Conservation (phyloP, 1,139 yeast genomes). For the Geotrichum bryndzae region DNA sequence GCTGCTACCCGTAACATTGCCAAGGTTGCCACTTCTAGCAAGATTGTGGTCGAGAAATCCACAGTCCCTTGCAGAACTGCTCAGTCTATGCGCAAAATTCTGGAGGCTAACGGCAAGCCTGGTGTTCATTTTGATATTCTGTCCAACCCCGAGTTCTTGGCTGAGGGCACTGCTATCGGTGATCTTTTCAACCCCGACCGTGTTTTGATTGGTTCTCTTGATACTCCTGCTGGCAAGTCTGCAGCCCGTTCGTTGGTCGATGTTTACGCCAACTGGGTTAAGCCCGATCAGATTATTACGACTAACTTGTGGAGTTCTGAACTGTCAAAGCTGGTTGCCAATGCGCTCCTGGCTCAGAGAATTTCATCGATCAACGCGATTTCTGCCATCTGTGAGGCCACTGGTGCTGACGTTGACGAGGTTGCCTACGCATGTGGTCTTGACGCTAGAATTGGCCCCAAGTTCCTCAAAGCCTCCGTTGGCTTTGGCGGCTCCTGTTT, state of each 20-base stretch:
- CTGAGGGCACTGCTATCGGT: slow-evolving; percentile 29
- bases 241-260: slow-evolving; percentile 29
- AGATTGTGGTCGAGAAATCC: slow-evolving; percentile 30
- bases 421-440: slow-evolving; percentile 31
- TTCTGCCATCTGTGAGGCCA: slow-evolving; percentile 30
- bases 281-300: slow-evolving; percentile 27
- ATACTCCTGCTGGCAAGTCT: slow-evolving; percentile 24
- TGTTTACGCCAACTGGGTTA: slow-evolving; percentile 30
- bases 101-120: slow-evolving; percentile 29
- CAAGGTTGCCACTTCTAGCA: slow-evolving; percentile 27
- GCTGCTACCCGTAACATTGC: slow-evolving; percentile 31
- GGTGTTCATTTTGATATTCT: slow-evolving; percentile 28
- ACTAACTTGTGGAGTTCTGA: slow-evolving; percentile 31
- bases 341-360: slow-evolving; percentile 30
- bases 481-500: slow-evolving; percentile 31
- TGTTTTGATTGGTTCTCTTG: slow-evolving; percentile 29
- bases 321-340: slow-evolving; percentile 31
- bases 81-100: slow-evolving; percentile 27
- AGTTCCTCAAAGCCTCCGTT: slow-evolving; percentile 29
- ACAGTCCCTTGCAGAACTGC: slow-evolving; percentile 33
- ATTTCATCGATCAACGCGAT: slow-evolving; percentile 31
- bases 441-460: slow-evolving; percentile 30
- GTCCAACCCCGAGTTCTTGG: slow-evolving; percentile 29
- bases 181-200: slow-evolving; percentile 29
- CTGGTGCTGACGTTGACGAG: slow-evolving; percentile 31